These are phyloP conservation scores for Pythium utonaiense DNA, from an alignment of 352 stramenopile genomes.

Conservation along the genomic window DNA sequence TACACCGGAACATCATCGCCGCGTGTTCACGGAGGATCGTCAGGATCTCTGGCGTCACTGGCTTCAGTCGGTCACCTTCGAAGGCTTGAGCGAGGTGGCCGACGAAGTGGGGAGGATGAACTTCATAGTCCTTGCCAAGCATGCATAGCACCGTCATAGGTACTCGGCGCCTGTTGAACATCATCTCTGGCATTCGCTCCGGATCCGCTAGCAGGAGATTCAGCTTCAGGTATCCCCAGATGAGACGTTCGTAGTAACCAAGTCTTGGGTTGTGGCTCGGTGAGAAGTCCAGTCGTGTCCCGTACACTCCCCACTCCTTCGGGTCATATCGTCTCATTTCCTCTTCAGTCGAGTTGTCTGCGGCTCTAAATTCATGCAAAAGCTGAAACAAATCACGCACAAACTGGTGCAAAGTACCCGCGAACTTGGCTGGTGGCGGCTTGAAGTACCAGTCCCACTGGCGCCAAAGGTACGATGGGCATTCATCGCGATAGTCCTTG, in stretches of 20 bases:
- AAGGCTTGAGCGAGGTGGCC: not conserved
- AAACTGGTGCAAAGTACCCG: not conserved
- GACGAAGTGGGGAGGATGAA: not conserved
- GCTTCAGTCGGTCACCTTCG: not conserved
- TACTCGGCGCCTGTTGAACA: not conserved
- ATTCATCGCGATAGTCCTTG: no score
- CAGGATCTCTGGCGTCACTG: conserved; percentile 15
- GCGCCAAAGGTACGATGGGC: no score
- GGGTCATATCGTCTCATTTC: not conserved
- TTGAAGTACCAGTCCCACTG: no score
- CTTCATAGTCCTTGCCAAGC: not conserved
- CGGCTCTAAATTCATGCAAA: not conserved
- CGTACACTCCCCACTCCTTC: conserved; percentile 3
- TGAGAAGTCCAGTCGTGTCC: not conserved
- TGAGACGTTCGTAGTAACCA: conserved; percentile 7
- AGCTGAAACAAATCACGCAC: not conserved
- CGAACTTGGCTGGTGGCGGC: no score
- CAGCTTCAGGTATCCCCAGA: conserved; percentile 11
- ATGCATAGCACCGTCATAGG: not conserved
- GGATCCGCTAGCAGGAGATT: conserved; percentile 16
- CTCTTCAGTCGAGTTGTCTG: not conserved
- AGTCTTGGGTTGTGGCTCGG: not conserved
- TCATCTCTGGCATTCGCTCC: not conserved
- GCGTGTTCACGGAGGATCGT: conserved; percentile 12
- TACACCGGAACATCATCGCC: conserved; percentile 16